phyloP scores from a whole-genome alignment of 176 grass and related monocot genomes.

The Carex littledalei region DNA sequence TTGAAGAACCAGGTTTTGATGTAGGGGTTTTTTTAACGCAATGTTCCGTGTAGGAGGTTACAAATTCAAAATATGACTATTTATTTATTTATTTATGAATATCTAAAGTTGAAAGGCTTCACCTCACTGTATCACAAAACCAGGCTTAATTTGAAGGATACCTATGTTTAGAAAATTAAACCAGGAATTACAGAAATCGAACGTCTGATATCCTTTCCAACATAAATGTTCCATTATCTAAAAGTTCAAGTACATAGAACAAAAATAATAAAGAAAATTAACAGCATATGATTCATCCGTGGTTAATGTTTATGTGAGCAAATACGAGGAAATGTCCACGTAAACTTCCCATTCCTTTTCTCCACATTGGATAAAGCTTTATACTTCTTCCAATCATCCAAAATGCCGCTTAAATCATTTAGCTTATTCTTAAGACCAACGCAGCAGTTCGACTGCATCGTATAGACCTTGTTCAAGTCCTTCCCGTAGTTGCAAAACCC shows the following conservation, averaged over 20 bases:
- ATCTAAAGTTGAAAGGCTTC: too few species aligned
- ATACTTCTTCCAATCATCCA: constrained; percentile 30
- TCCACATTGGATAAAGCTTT: not conserved
- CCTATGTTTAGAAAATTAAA: too few species aligned
- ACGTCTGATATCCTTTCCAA: not conserved
- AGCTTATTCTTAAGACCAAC: constrained; percentile 17
- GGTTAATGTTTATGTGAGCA: not conserved
- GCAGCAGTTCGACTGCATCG: constrained; percentile 30
- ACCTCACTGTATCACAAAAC: too few species aligned
- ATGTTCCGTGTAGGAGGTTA: too few species aligned
- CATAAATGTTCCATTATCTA: not conserved
- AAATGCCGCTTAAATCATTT: constrained; percentile 18
- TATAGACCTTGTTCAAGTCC: constrained; percentile 35
- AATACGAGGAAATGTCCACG: constrained; percentile 3
- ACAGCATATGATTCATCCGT: not conserved
- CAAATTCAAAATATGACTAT: too few species aligned
- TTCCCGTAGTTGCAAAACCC: constrained; percentile 39
- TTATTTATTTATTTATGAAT: too few species aligned
- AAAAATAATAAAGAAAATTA: not conserved
- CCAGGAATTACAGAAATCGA: too few species aligned
- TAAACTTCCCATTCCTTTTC: constrained; percentile 8
- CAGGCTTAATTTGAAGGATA: too few species aligned
- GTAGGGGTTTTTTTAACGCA: too few species aligned
- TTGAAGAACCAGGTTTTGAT: too few species aligned
- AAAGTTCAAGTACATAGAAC: not conserved